Evolutionary conservation across 2,329 filamentous ascomycete species (phyloP), one percentile per base, ranked within the genome.

Genomic region (Fusarium pilosicola): DNA sequence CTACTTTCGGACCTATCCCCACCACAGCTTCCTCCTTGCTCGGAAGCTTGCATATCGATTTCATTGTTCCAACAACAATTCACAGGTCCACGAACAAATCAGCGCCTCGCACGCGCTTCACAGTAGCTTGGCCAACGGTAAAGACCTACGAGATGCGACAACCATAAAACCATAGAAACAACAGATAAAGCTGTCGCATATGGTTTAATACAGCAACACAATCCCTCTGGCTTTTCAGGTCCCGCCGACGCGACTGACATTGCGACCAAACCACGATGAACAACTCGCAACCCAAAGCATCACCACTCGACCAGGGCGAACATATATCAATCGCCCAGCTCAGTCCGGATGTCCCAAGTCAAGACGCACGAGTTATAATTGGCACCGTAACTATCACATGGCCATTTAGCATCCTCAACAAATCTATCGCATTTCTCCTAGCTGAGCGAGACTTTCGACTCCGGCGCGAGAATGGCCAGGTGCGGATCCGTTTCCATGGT

Each of bases 371-470:
- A 68, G 83, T 85, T 18, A 83, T 97, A 38, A 88, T 89, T 65
- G 95, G 93, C 44, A 86, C 93, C 22, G 90, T 98, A 28, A 96
- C 94, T 14, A 90, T 98, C 41, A 91, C 94, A 65, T 98, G 96
- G 95, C 96, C 96, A 0, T 98, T 94, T 82, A 97, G 93, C 73
- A 93, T 92, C 28, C 90, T 94, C 32, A 92, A 89, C 36, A 89
- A 88, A 60, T 91, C 91, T 44, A 88, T 95, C 74, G 92, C 94
- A 32, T 91, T 98, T 57, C 88, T 97, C 26, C 88, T 98, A 39
- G 93, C 93, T 51, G 95, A 98, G 77, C 91, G 91, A 51, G 94
- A 98, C 80, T 93, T 95, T 78, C 92, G 94, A 54, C 86, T 96
- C 57, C 93, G 96, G 63, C 90, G 90, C 71, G 86, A 88, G 45